Evolutionary conservation across 2,329 filamentous ascomycete genomes (phyloP).

Genomic region (Colletotrichum lindemuthianum): DNA sequence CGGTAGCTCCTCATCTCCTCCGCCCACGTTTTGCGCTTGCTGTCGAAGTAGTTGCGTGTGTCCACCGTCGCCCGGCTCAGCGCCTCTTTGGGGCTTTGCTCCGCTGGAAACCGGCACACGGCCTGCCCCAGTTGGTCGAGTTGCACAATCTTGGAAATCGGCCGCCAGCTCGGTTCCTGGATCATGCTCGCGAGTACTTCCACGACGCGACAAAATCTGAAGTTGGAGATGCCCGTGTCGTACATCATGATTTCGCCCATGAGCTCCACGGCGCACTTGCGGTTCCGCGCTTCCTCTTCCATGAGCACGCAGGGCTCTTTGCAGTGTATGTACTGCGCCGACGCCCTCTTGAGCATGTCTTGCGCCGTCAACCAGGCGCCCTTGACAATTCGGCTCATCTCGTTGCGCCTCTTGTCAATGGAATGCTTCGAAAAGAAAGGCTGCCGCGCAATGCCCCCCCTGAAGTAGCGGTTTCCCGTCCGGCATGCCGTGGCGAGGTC

Average conservation of each 20-base stretch:
- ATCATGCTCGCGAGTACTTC: constrained; percentile 11
- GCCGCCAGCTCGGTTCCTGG: constrained; percentile 15
- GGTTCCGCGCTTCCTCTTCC: background rate
- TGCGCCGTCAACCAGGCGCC: background rate
- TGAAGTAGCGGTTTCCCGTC: constrained; percentile 19
- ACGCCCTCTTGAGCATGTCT: background rate
- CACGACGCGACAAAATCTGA: constrained; percentile 10
- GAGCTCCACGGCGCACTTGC: constrained; percentile 15
- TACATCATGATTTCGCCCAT: constrained; percentile 23
- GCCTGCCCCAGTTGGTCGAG: constrained; percentile 18
- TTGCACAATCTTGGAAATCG: background rate
- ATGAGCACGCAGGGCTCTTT: constrained; percentile 21
- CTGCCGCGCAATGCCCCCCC: constrained; percentile 20
- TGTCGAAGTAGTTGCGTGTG: constrained; percentile 2
- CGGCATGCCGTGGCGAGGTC: constrained; percentile 6
- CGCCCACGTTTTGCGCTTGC: constrained; percentile 17
- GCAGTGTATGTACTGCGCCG: background rate
- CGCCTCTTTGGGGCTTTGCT: background rate
- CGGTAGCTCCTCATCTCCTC: constrained; percentile 17
- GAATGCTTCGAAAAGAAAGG: constrained; percentile 20
- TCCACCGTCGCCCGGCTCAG: constrained; percentile 1
- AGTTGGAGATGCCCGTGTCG: constrained; percentile 26
- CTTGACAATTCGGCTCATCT: background rate
- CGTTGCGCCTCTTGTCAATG: constrained; percentile 10
- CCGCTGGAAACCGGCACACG: background rate